A percentile compares a stretch with the other conserved stretches of the same genome.
Conservation (phyloP, 495 filamentous ascomycete species). For the Lentithecium fluviatile region DNA sequence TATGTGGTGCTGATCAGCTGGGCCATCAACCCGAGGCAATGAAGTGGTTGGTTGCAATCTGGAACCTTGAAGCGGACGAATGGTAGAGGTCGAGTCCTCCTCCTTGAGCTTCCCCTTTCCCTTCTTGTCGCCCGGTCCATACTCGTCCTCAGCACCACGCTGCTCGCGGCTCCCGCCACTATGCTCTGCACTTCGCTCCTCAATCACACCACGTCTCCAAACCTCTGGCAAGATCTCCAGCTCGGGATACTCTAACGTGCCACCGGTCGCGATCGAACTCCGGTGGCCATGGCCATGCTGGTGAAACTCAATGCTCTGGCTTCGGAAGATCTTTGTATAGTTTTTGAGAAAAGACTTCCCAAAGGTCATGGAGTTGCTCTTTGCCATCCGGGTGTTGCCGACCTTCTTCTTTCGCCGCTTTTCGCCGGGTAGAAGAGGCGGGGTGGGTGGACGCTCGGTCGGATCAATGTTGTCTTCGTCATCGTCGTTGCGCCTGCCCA, state of each 20-base stretch:
- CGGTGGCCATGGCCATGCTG: slow-evolving; percentile 35
- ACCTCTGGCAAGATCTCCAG: slow-evolving; percentile 35
- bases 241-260: slow-evolving; percentile 33
- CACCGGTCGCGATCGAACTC: slow-evolving; percentile 23
- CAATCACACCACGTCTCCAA: slow-evolving; percentile 7
- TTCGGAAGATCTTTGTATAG: slow-evolving; percentile 33
- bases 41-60: not conserved
- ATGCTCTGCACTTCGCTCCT: slow-evolving; percentile 1
- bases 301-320: slow-evolving; percentile 34
- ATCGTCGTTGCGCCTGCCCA: not conserved
- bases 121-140: not conserved
- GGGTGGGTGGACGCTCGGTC: not conserved
- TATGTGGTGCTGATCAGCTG: not conserved
- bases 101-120: not conserved
- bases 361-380: slow-evolving; percentile 33
- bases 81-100: slow-evolving; percentile 18
- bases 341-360: slow-evolving; percentile 33
- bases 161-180: not conserved
- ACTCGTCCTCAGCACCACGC: not conserved
- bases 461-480: slow-evolving; percentile 12
- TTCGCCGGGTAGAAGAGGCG: not conserved
- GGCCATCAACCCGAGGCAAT: slow-evolving; percentile 4
- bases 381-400: slow-evolving; percentile 12
- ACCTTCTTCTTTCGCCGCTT: slow-evolving; percentile 26
- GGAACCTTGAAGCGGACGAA: slow-evolving; percentile 1